phyloP scores from a whole-genome alignment of 2,329 filamentous ascomycete species.

The Aspergillus vadensis region DNA sequence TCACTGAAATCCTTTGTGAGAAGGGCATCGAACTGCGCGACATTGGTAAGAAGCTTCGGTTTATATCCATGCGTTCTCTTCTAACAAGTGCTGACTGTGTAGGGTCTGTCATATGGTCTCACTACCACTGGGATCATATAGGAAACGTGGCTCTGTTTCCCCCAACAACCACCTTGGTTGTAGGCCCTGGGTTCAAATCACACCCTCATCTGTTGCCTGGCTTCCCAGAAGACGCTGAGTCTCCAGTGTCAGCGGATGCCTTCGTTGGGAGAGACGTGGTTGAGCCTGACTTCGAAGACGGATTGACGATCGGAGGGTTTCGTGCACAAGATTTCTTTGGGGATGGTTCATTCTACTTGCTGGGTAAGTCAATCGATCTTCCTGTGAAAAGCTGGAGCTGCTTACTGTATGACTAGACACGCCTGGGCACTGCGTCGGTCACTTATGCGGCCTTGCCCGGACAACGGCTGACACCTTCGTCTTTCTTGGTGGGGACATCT shows the following conservation, averaged over 20 bases:
- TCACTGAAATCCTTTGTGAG: slow-evolving; percentile 23
- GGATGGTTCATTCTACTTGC: slow-evolving; percentile 34
- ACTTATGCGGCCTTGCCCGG: slow-evolving; percentile 31
- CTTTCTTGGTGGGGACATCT: slow-evolving; percentile 30
- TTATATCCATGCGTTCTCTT: not conserved
- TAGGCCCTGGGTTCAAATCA: slow-evolving; percentile 56
- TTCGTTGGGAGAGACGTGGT: slow-evolving; percentile 12
- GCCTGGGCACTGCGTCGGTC: slow-evolving; percentile 30
- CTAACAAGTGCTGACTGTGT: not conserved
- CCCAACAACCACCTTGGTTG: slow-evolving; percentile 49
- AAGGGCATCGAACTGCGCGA: slow-evolving; percentile 16
- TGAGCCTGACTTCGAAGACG: slow-evolving; percentile 9
- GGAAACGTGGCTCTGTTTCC: slow-evolving; percentile 55
- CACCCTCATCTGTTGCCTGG: slow-evolving; percentile 47
- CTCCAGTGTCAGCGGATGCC: slow-evolving; percentile 39
- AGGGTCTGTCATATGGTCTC: slow-evolving; percentile 33
- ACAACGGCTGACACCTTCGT: slow-evolving; percentile 29
- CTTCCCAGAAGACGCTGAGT: slow-evolving; percentile 45
- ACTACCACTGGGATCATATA: slow-evolving; percentile 53
- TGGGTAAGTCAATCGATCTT: slow-evolving; percentile 28
- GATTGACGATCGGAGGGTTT: slow-evolving; percentile 25
- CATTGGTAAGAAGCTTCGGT: slow-evolving; percentile 4
- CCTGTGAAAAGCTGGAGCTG: slow-evolving; percentile 12
- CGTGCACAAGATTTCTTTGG: slow-evolving; percentile 32
- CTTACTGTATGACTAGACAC: slow-evolving; percentile 11